Conservation (phyloP, 805 yeast species). For the Candida palmyrensis region DNA sequence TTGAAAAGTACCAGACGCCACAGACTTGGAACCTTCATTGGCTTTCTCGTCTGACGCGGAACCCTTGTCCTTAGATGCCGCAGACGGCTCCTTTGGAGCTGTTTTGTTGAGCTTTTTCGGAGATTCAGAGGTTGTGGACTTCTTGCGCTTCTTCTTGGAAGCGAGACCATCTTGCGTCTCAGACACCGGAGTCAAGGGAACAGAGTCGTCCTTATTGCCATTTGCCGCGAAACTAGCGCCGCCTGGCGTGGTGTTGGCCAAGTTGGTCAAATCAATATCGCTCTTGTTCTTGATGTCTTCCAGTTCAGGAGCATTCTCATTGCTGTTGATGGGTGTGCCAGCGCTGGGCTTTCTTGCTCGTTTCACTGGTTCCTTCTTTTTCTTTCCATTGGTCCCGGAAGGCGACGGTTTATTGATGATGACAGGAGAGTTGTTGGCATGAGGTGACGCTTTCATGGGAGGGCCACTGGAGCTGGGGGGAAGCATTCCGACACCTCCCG, state of each 20-base stretch:
- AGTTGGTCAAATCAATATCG: too few species aligned
- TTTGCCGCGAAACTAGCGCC: background rate
- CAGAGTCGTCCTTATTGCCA: slow-evolving; percentile 30
- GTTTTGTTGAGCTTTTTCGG: slow-evolving; percentile 24
- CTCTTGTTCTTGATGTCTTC: too few species aligned
- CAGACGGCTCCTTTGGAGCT: slow-evolving; percentile 2
- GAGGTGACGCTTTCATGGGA: slow-evolving; percentile 13
- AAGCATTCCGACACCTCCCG: slow-evolving; percentile 12
- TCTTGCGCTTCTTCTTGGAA: slow-evolving; percentile 18
- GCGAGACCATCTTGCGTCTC: slow-evolving; percentile 22
- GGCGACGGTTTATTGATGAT: slow-evolving; percentile 33
- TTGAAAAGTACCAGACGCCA: slow-evolving; percentile 1
- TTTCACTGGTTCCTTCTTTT: slow-evolving; percentile 27
- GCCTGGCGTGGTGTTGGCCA: background rate
- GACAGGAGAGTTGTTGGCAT: slow-evolving; percentile 27
- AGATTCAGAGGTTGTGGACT: slow-evolving; percentile 22
- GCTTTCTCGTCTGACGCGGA: slow-evolving; percentile 18
- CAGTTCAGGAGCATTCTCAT: background rate
- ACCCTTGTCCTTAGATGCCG: too few species aligned
- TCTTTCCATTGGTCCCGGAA: slow-evolving; percentile 12
- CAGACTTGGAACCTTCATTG: slow-evolving; percentile 15
- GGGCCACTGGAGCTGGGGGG: slow-evolving; percentile 18
- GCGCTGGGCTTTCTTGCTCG: slow-evolving; percentile 30
- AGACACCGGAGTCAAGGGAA: slow-evolving; percentile 39
- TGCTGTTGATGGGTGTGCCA: slow-evolving; percentile 6